Base-by-base conservation (phyloP, 164 flowering plant genomes). In the Platanus orientalis region DNA sequence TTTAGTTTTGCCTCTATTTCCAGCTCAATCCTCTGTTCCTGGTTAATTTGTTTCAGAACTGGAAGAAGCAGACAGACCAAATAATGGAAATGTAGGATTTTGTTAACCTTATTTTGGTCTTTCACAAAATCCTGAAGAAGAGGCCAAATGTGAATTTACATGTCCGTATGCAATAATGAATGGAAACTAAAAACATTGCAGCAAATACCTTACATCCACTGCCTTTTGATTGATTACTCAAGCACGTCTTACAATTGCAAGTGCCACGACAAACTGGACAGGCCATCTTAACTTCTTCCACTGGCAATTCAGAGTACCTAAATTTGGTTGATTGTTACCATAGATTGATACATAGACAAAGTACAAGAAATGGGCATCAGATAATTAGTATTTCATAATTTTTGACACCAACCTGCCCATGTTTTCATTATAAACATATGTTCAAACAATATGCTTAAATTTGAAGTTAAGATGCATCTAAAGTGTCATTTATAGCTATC, bases 231-330 rank as follows among this genome's bases (percentile, higher is more conserved):
- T 67, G 72, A 70, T 45, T 67, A 44, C 48, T 67, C 67, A 67
- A 42, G 77, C 96, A 93, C 60, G 64, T 69, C 61, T 73, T 79
- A 64, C 97, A 90, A 60, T 75, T 69, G 74, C 98, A 93, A 60
- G 72, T 74, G 69, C 81, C 76, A 56, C 76, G 82, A 71, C 98
- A 93, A 59, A 86, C 82, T 54, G 97, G 92, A 58, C 97, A 93
- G 25, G 69, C 76, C 48, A 52, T 62, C 75, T 78, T 79, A 56
- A 87, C 76, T 63, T 86, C 88, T 61, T 84, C 82, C 65, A 47
- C 69, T 28, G 72, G 76, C 39, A 76, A 69, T 25, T 73, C 73
- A 48, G 71, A 69, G 66, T 73, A 78, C 87, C 96, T 84, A 65
- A 24, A 64, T 34, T 61, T 54, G 34, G 39, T 45, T 54, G 2